Percentiles rank a stretch among this genome's conserved stretches.
Evolutionary conservation across 176 grass and related monocot species (phyloP).

Genomic region (Miscanthus lutarioriparius): DNA sequence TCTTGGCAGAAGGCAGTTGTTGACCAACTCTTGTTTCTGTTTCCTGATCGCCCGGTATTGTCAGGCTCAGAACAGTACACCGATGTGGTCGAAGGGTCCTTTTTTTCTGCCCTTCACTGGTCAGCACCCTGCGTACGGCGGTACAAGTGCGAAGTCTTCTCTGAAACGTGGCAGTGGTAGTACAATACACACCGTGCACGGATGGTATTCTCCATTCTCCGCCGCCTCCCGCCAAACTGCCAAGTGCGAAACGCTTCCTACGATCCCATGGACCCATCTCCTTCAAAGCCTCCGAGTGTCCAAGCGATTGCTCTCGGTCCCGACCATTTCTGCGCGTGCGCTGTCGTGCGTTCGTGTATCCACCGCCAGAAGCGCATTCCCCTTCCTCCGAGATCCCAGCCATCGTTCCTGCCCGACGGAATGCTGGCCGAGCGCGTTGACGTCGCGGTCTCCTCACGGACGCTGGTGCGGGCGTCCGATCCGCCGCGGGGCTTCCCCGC

Average conservation of each 20-base stretch:
- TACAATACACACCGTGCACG: too few relatives aligned
- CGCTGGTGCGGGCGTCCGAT: constrained; percentile 43
- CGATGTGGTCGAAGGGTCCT: too few relatives aligned
- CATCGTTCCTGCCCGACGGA: background rate
- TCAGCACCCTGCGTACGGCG: too few relatives aligned
- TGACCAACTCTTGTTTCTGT: too few relatives aligned
- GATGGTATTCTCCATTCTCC: background rate
- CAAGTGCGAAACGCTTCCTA: background rate
- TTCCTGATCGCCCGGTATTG: too few relatives aligned
- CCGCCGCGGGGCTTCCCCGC: constrained; percentile 22
- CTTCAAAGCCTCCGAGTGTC: background rate
- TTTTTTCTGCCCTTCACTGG: too few relatives aligned
- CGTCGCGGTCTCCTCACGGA: constrained; percentile 26
- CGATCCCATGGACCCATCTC: too few relatives aligned
- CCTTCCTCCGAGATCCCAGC: background rate
- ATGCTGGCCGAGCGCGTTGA: constrained; percentile 14
- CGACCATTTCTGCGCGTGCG: background rate
- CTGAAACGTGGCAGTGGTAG: too few relatives aligned
- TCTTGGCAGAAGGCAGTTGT: too few relatives aligned
- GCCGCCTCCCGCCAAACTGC: too few relatives aligned
- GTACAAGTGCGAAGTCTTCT: too few relatives aligned
- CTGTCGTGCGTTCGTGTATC: background rate
- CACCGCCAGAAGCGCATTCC: background rate
- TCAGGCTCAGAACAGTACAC: too few relatives aligned
- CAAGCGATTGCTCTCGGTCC: background rate